Conservation (phyloP, 2,329 filamentous ascomycete genomes). For the Botrytis pseudocinerea region DNA sequence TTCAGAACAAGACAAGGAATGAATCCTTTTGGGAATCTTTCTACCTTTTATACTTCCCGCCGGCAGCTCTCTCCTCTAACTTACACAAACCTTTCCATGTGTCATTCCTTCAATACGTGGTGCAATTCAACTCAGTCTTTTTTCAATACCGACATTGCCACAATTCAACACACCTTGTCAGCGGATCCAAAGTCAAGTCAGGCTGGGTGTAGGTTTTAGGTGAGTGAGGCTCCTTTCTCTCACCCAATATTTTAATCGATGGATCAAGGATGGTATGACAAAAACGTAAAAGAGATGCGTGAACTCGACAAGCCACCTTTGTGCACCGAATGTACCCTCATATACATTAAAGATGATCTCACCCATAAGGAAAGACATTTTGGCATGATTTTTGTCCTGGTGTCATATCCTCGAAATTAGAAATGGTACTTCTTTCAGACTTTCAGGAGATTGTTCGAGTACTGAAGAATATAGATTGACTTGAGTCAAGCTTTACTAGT, state of each 20-base stretch:
- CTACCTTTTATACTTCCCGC: neutral
- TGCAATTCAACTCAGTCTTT: neutral
- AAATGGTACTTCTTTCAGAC: neutral
- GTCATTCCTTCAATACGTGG: neutral
- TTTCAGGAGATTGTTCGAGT: neutral
- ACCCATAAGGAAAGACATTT: no score
- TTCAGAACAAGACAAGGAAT: neutral
- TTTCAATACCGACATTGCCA: neutral
- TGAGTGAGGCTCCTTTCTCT: neutral
- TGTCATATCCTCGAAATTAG: neutral
- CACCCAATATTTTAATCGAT: neutral
- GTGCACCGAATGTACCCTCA: neutral
- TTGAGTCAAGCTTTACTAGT: neutral
- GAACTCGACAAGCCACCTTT: constrained; percentile 1
- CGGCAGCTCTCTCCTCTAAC: neutral
- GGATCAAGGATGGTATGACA: neutral
- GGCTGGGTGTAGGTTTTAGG: neutral
- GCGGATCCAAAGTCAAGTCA: neutral
- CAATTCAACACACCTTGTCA: neutral
- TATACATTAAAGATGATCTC: neutral
- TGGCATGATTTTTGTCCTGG: neutral
- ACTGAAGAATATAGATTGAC: neutral
- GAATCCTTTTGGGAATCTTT: neutral
- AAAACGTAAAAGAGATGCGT: neutral
- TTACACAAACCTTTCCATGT: neutral